Evolutionary conservation across 306 rosid genomes (phyloP).

Genomic region (Heteromeles arbutifolia): DNA sequence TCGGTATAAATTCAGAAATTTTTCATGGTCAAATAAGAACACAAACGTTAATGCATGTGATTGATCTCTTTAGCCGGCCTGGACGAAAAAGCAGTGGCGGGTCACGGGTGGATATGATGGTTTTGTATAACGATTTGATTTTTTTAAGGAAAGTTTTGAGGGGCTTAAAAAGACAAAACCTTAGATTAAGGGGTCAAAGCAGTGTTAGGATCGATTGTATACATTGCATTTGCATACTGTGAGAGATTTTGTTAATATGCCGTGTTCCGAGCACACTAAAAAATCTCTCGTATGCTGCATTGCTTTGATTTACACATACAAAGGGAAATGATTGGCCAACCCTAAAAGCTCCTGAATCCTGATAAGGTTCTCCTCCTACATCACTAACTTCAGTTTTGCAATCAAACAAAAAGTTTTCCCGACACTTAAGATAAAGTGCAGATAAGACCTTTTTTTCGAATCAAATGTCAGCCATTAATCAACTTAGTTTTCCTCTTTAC

Average conservation of each 20-base stretch:
- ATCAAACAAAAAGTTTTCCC: not conserved
- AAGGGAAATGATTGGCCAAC: not conserved
- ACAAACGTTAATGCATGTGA: too few relatives aligned
- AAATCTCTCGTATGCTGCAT: too few relatives aligned
- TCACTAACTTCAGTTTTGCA: not conserved
- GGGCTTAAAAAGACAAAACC: not conserved
- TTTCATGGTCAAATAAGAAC: not conserved
- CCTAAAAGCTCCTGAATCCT: not conserved
- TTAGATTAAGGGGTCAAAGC: not conserved
- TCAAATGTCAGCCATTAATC: not conserved
- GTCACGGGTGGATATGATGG: not conserved
- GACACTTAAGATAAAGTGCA: not conserved
- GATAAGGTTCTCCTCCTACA: slow-evolving; percentile 7
- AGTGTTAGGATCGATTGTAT: not conserved
- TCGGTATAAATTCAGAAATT: not conserved
- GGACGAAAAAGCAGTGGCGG: not conserved
- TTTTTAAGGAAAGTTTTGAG: not conserved
- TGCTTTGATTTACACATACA: too few relatives aligned
- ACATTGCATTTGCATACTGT: too few relatives aligned
- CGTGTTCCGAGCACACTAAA: too few relatives aligned
- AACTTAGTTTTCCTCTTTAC: too few relatives aligned
- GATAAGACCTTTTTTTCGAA: slow-evolving; percentile 12
- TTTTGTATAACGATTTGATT: not conserved
- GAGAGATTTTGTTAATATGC: too few relatives aligned
- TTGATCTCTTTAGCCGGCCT: not conserved